Base-by-base conservation (phyloP, 192 early-diverging fungal species). In the Podila minutissima region DNA sequence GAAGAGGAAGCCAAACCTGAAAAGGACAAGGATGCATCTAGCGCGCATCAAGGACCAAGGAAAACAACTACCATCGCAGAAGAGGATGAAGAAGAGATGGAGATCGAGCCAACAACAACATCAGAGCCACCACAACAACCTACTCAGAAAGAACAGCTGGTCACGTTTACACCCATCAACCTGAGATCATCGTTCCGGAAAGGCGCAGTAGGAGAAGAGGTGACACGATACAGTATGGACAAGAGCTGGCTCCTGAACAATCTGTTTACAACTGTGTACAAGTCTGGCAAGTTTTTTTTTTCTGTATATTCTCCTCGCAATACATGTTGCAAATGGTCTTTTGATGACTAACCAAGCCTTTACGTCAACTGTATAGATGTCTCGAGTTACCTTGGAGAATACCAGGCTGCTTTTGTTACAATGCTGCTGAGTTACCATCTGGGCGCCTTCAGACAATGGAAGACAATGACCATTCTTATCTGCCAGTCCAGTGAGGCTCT, bases 191-290 rank as follows among this genome's bases (percentile, higher is more conserved):
- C 96, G 37, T 97, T 95, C 71, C 92, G 93, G 0, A 49, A 81
- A 10, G 88, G 89, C n/a, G 93, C 95, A 5, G 78, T 89, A 0
- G 91, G 90, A 0, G 78, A 84, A 26, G 86, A 94, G 51, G 70
- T 93, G 1, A 95, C 93, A 49, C 87, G 87, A 62, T 96, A 95
- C 86, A 94, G 92, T 78, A 70, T 90, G 32, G 98, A 99, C 87
- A 97, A 97, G 81, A 92, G 92, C 38, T 98, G 93, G 91, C 87
- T 98, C 32, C 82, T 96, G 53, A 62, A 66, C 5, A 59, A 91
- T 22, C 53, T 95, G 1, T 74, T 94, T 33, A 72, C 65, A 10
- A 61, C 69, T 10, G 67, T 71, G 2, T 91, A 86, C 69, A 68
- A 78, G 51, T 81, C 85, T 57, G 84, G 90, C 88, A 84, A 0